Base-by-base conservation (phyloP, 129 eudicot genomes). In the Pseudognaphalium luteoalbum region DNA sequence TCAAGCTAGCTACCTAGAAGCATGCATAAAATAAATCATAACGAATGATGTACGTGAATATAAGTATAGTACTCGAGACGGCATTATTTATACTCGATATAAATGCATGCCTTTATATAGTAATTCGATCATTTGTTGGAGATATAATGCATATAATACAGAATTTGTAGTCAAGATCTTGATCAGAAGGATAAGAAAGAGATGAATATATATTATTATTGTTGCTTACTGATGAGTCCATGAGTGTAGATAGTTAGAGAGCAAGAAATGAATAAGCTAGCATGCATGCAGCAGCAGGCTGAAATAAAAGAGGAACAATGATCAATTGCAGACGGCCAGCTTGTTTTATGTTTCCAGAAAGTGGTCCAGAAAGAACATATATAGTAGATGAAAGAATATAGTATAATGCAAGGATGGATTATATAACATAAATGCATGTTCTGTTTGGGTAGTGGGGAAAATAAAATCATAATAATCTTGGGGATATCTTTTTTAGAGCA, bases 381-480 rank as follows among this genome's bases (percentile, higher is more conserved):
- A n/a, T 32, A 7, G 17, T 25, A 25, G 28, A 59, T 21, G 21
- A 22, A 58, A 16, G 19, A 56, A 56, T 17, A 17, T 56, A n/a
- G n/a, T n/a, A 56, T 52, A 52, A 15, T 12, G 19, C 15, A 51
- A 7, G 71, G 32, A 7, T 47, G 28, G 14, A 4, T 75, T 0
- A n/a, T 42, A 61, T 61, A 74, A 41, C 69, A 74, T 60, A 34
- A 16, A 4, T 42, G 68, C 37, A 64, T 63, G 61, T 41, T 25
- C 6, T 61, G 61, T 75, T 30, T 75, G 63, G 72, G 22, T 44
- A 32, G 71, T 75, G 79, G 79, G 79, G 79, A 35, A 7, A 56
- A 16, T 7, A 37, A 61, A 75, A 30, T 42, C 32, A 3, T 0
- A 52, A 74, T 44, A 75, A 63, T 63, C 71, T 75, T 64, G 78